A percentile compares a stretch with the other conserved stretches of the same genome.
phyloP scores from a whole-genome alignment of 116 monocot genomes.

The Zostera marina region DNA sequence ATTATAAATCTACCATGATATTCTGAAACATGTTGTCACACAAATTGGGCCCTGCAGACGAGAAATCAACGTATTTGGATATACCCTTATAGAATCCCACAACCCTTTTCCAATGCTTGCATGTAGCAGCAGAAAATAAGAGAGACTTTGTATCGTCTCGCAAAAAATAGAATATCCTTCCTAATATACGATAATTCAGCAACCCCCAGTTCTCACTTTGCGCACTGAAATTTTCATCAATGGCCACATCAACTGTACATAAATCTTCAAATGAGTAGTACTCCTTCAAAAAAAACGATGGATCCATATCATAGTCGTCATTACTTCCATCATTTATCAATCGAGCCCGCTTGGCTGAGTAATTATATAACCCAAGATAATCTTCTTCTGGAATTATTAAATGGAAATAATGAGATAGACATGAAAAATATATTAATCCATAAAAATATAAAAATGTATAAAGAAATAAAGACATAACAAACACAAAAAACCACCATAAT shows the following conservation, averaged over 20 bases:
- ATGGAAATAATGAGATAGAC: no score
- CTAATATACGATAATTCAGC: conserved; percentile 40
- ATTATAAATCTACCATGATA: conserved; percentile 49
- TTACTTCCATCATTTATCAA: conserved; percentile 38
- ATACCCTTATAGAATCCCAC: conserved; percentile 54
- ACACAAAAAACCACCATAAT: background rate
- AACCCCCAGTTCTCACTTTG: conserved; percentile 63
- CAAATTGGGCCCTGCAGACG: conserved; percentile 44
- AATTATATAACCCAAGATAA: conserved; percentile 8
- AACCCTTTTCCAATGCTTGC: conserved; percentile 71
- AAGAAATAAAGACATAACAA: background rate
- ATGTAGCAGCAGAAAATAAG: conserved; percentile 58
- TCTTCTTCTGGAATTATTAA: conserved; percentile 26
- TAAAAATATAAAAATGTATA: background rate
- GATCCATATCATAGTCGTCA: conserved; percentile 36
- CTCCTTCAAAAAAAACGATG: conserved; percentile 20
- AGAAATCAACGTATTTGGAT: conserved; percentile 66
- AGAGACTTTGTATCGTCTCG: conserved; percentile 62
- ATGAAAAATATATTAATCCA: background rate
- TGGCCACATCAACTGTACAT: conserved; percentile 21
- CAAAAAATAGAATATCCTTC: conserved; percentile 82
- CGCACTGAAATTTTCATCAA: conserved; percentile 2
- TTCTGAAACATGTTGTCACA: conserved; percentile 44
- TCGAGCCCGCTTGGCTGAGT: conserved; percentile 46
- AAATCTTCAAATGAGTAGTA: conserved; percentile 67